Conservation (phyloP, 2,329 filamentous ascomycete species). For the Penicillium sp. region DNA sequence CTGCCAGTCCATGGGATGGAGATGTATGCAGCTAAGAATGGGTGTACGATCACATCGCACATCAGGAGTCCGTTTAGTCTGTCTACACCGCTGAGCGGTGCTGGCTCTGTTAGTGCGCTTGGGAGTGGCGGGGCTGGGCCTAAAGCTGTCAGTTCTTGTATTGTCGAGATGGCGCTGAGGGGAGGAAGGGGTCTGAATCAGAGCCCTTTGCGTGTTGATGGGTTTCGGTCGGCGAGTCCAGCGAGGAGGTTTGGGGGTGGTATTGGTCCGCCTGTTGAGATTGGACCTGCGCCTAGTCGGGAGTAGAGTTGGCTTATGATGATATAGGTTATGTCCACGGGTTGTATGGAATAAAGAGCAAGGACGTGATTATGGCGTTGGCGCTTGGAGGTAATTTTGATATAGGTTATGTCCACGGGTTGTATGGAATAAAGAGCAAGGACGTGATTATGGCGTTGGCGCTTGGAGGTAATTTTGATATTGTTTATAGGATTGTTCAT, state of each 20-base stretch:
- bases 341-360: neutral
- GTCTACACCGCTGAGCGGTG: neutral
- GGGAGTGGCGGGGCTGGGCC: neutral
- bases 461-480: neutral
- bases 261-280: neutral
- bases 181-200: neutral
- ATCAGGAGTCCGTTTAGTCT: neutral
- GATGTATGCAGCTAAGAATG: neutral
- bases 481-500: neutral
- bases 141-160: neutral
- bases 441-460: neutral
- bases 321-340: no score
- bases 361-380: neutral
- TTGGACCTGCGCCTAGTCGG: constrained; percentile 2
- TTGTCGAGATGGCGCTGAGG: neutral
- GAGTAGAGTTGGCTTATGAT: neutral
- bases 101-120: neutral
- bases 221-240: neutral
- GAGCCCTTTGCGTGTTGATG: neutral
- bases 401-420: no score
- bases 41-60: neutral
- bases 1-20: constrained; percentile 17
- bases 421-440: neutral
- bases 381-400: no score
- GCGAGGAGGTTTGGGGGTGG: neutral